Percentiles rank a stretch among this genome's conserved stretches.
Conservation (phyloP, 805 yeast species). For the Priceomyces fermenticarens region DNA sequence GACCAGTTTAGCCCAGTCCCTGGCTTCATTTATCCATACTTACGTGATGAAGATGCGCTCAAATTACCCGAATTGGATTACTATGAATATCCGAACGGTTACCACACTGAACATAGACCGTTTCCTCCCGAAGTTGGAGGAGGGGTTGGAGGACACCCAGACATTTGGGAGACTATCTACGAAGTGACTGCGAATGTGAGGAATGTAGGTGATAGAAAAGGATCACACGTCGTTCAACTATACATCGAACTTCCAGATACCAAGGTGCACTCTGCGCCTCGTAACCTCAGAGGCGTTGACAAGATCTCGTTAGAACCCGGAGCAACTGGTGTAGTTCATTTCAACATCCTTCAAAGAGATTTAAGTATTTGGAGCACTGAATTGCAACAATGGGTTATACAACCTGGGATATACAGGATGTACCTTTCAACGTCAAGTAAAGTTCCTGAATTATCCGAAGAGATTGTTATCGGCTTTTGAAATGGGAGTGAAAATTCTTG, state of each 20-base stretch:
- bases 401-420: constrained; percentile 52
- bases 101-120: constrained; percentile 30
- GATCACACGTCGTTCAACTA: constrained; percentile 51
- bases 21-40: constrained; percentile 55
- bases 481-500: no score
- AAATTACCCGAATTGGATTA: constrained; percentile 24
- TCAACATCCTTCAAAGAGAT: constrained; percentile 50
- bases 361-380: constrained; percentile 55
- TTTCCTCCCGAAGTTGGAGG: constrained; percentile 46
- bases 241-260: constrained; percentile 52
- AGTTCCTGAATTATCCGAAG: constrained; percentile 45
- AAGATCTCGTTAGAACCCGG: constrained; percentile 48
- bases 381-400: constrained; percentile 57
- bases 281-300: constrained; percentile 55
- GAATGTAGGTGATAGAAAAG: constrained; percentile 46
- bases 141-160: constrained; percentile 59
- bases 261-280: constrained; percentile 49
- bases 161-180: constrained; percentile 52
- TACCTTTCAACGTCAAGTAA: constrained; percentile 51
- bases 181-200: constrained; percentile 43
- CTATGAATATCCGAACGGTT: constrained; percentile 39
- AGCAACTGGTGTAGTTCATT: constrained; percentile 31
- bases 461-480: constrained; percentile 33
- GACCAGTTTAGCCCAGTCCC: constrained; percentile 52
- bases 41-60: constrained; percentile 29